Percentiles rank a stretch among this genome's conserved stretches.
Evolutionary conservation across 176 grass and related monocot species (phyloP).

Genomic region (Metroxylon sagu): DNA sequence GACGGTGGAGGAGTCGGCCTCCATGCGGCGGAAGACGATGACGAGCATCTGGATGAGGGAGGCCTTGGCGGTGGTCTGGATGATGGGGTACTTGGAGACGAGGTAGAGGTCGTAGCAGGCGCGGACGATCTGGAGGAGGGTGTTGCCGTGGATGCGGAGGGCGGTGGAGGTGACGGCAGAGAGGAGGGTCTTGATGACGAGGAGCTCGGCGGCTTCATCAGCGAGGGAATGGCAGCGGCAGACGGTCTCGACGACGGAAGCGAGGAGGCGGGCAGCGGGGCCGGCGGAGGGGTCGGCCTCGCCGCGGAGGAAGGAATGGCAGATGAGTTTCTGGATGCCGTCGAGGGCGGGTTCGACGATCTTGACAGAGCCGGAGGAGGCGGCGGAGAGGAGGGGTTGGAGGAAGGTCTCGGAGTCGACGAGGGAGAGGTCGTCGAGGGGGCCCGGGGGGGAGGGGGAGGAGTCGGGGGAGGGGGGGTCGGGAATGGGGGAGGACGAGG

Average conservation of each 20-base stretch:
- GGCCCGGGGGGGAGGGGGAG: constrained; percentile 60
- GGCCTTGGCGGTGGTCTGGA: constrained; percentile 94
- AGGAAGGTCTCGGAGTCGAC: constrained; percentile 73
- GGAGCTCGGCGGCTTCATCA: constrained; percentile 64
- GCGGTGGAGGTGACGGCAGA: constrained; percentile 91
- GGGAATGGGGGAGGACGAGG: constrained; percentile 20
- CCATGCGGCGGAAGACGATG: constrained; percentile 92
- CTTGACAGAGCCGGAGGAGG: constrained; percentile 54
- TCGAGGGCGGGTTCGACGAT: constrained; percentile 68
- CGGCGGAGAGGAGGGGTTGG: constrained; percentile 46
- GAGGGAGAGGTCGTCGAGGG: constrained; percentile 68
- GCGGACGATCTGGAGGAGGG: constrained; percentile 68
- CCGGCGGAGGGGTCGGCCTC: constrained; percentile 61
- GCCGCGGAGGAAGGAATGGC: constrained; percentile 83
- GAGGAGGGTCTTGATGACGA: constrained; percentile 90
- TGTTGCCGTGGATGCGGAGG: constrained; percentile 74
- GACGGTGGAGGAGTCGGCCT: constrained; percentile 86
- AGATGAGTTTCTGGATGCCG: constrained; percentile 71
- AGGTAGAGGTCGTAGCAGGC: constrained; percentile 94
- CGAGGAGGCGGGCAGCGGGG: constrained; percentile 67
- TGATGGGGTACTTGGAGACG: constrained; percentile 58
- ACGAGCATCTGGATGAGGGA: constrained; percentile 98
- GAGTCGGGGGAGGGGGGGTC: constrained; percentile 40
- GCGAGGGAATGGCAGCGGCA: constrained; percentile 49
- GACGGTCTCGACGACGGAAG: constrained; percentile 54